Base-by-base conservation (phyloP, 805 yeast genomes). In the Saturnispora silvae region DNA sequence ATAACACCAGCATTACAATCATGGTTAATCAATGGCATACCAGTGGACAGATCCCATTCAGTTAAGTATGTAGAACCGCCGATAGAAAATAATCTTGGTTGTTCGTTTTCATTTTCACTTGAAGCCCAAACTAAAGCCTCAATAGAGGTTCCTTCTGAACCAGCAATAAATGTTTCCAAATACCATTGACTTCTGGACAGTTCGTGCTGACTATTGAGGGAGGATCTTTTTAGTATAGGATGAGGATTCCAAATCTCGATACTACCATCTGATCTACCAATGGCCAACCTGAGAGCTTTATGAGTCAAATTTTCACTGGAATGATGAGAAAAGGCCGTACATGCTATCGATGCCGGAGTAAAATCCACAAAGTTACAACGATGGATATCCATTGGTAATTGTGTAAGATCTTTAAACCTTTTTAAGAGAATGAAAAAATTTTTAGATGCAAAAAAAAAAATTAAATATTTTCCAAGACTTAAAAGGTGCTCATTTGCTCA, bases 1-100 rank as follows among this genome's bases (percentile, higher is more conserved):
- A 86, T 81, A 14, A 85, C 77, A 25, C 97, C 96, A 3, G 95
- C 82, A 54, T 86, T 84, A 62, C 95, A 84, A 54, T 87, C 95
- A 51, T 77, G 77, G 55, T 86, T 82, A 34, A 65, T 68, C 35
- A 73, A 52, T 4, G 96, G 94, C 38, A 70, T 59, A 3, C 94
- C 85, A 1, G 82, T 77, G 2, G 61, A 48, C 36, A 87, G 60
- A 54, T 87, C 81, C 97, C 98, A 92, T 56, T 92, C 98, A 3
- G 96, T 85, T 33, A 92, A 65, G 33, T 70, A 70, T 4, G 95
- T 81, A 1, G 96, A 83, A 5, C 96, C 98, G 32, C 97, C 97
- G 45, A 86, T 84, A 26, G 95, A 81, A 54, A 89, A 92, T 33
- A 92, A 66, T 45, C 97, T 70, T 18, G 81, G 70, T 6, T 57